Base-by-base conservation (phyloP, 208 protist species). In the Wallacemonas sp. region DNA sequence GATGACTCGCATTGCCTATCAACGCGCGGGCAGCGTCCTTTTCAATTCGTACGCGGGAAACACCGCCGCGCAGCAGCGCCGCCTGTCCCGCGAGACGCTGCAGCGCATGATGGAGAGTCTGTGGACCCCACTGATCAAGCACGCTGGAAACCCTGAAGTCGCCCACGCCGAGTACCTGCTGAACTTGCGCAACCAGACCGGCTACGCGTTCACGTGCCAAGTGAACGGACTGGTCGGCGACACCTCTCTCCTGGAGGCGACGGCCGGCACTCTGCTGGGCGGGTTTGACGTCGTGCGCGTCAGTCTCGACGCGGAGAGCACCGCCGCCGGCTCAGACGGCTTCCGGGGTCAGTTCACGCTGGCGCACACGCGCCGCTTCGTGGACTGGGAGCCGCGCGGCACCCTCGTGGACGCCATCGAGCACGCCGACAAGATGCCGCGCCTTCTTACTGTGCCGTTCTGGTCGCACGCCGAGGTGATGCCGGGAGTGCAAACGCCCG, bases 281-380 rank as follows among this genome's bases (percentile, higher is more conserved):
- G 89, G 89, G 28, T 95, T 95, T 65, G 84, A 95, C 52, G 70
- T 95, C 64, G 48, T 86, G n/a, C 46, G 81, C 29, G 81, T 82
- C 1, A 65, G 67, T 33, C 26, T 94, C n/a, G 76, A 81, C 16
- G 46, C 55, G 18, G 22, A 66, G 12, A 49, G 29, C 20, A 49
- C 76, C 14, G 12, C 57, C 11, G 18, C 31, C 39, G 74, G 84
- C 45, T 55, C 75, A 28, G 76, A 66, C 36, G 72, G 80, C 49
- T 89, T 85, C 59, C 64, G 66, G 16, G 88, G 88, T 0, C 66
- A 67, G 31, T 85, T 84, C 67, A 77, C 70, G 5, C 64, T 94
- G 20, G 75, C 63, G 23, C 89, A 95, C 78, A 79, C 76, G 3
- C 77, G 89, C 0, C 77, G 79, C 2, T 91, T 95, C 50, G 63